Conservation (phyloP, 345 rosid species). For the Melastoma malabathricum region DNA sequence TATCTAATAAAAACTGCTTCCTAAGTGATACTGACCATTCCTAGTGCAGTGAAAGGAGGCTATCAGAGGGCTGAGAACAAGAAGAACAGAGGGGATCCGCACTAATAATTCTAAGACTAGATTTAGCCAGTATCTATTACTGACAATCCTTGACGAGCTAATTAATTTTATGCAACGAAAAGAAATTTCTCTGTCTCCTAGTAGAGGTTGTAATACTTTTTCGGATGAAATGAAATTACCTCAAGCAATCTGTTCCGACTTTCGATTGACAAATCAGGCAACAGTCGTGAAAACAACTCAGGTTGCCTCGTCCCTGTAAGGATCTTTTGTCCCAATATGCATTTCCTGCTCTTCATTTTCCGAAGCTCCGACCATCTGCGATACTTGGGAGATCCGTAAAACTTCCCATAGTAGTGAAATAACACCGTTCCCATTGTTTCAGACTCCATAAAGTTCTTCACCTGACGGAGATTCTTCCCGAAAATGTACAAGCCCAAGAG, state of each 20-base stretch:
- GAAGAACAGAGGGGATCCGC: too few relatives aligned
- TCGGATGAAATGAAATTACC: constrained; percentile 23
- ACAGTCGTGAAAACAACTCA: constrained; percentile 41
- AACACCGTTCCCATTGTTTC: constrained; percentile 34
- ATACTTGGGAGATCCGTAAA: constrained; percentile 32
- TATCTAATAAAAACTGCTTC: too few relatives aligned
- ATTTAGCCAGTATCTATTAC: too few relatives aligned
- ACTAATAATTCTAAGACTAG: too few relatives aligned
- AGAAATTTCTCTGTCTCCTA: not conserved
- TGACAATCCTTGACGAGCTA: too few relatives aligned
- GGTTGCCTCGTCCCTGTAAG: constrained; percentile 43
- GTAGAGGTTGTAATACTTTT: not conserved
- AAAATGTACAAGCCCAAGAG: constrained; percentile 51
- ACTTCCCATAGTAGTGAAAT: constrained; percentile 42
- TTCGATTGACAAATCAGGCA: constrained; percentile 23
- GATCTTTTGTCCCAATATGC: constrained; percentile 35
- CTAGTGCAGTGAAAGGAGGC: too few relatives aligned
- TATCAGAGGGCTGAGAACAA: too few relatives aligned
- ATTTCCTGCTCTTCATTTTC: constrained; percentile 27
- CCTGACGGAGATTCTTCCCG: constrained; percentile 42
- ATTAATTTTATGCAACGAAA: not conserved
- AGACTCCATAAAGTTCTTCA: constrained; percentile 32
- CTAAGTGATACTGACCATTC: too few relatives aligned
- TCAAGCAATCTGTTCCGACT: constrained; percentile 19
- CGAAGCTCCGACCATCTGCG: constrained; percentile 44